Percentiles rank a stretch among this genome's conserved stretches.
Conservation (phyloP, 2,329 filamentous ascomycete genomes). For the Ascochyta lentis region DNA sequence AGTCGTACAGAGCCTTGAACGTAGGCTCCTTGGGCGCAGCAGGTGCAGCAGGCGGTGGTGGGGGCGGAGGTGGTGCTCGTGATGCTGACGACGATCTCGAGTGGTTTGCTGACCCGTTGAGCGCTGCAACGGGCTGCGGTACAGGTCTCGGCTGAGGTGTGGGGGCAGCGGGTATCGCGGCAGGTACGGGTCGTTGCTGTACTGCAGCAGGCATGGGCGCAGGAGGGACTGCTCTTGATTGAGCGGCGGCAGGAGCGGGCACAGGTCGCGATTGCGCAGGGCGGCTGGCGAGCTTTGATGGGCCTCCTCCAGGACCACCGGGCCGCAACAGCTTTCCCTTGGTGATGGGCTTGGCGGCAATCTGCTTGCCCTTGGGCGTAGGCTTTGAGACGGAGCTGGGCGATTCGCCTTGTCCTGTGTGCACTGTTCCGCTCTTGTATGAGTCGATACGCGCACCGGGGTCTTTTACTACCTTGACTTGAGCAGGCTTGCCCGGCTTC, state of each 20-base stretch:
- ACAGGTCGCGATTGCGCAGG: slow-evolving; percentile 49
- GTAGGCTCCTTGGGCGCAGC: slow-evolving; percentile 71
- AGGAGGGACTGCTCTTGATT: slow-evolving; percentile 57
- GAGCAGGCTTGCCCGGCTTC: slow-evolving; percentile 90
- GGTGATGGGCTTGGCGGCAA: slow-evolving; percentile 88
- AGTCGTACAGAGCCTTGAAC: slow-evolving; percentile 92
- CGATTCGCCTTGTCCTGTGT: slow-evolving; percentile 84
- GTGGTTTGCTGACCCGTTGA: slow-evolving; percentile 57
- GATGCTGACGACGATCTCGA: slow-evolving; percentile 50
- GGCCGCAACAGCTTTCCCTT: slow-evolving; percentile 91
- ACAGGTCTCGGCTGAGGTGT: slow-evolving; percentile 53
- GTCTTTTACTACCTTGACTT: slow-evolving; percentile 91
- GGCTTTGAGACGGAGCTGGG: slow-evolving; percentile 82
- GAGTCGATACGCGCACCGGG: slow-evolving; percentile 75
- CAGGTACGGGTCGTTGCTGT: slow-evolving; percentile 48
- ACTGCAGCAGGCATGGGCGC: slow-evolving; percentile 55
- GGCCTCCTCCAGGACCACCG: slow-evolving; percentile 82
- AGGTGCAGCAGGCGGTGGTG: slow-evolving; percentile 70
- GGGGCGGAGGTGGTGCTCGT: slow-evolving; percentile 63
- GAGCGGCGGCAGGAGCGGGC: slow-evolving; percentile 44
- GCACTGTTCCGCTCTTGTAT: slow-evolving; percentile 93
- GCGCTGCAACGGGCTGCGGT: slow-evolving; percentile 63
- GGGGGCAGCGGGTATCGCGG: slow-evolving; percentile 25
- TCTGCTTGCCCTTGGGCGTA: slow-evolving; percentile 84
- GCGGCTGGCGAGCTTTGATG: slow-evolving; percentile 70